Base-by-base conservation (phyloP, 371 early-diverging fungal species). In the Mucor circinelloides region DNA sequence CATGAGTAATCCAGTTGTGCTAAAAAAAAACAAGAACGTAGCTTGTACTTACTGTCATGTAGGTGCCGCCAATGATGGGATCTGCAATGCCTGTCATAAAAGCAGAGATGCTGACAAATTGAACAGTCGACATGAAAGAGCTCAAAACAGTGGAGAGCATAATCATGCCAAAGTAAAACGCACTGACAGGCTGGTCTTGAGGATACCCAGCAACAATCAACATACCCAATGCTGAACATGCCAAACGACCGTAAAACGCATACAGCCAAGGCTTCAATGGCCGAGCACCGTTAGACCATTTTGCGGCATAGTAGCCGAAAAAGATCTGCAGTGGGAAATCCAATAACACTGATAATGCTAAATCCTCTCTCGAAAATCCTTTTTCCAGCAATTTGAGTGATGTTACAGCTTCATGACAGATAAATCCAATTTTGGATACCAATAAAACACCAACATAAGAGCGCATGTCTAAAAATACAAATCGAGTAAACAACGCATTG, bases 261-360 rank as follows among this genome's bases (percentile, higher is more conserved):
- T 89, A 88, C 25, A 95, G 79, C 99, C 99, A 99, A 27, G 98
- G 97, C 48, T 85, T 87, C 68, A 97, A 76, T 2, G 97, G 97
- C 32, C 91, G 82, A 13, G 79, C 72, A 0, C 97, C 97, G 64
- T 83, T 89, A 32, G 94, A 95, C 98, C 97, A 97, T 68, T 93
- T 91, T 21, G 97, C 99, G 0, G 97, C 97, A 77, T 94, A 95
- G 75, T 96, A 97, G 4, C 99, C 99, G 81, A 98, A 95, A 65
- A 96, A 80, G 58, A 99, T 89, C 76, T 99, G 97, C 56, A 97
- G 83, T 0, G 99, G 99, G 64, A 99, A 99, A 75, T 98, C 97
- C 38, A 97, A 88, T 60, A 99, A 76, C 0, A 94, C 96, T 0
- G 96, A 90, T 27, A 96, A 76, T 0, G 97, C 98, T 68, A 98